phyloP scores from a whole-genome alignment of 1,139 yeast species.

The Saccharomyces uvarum region DNA sequence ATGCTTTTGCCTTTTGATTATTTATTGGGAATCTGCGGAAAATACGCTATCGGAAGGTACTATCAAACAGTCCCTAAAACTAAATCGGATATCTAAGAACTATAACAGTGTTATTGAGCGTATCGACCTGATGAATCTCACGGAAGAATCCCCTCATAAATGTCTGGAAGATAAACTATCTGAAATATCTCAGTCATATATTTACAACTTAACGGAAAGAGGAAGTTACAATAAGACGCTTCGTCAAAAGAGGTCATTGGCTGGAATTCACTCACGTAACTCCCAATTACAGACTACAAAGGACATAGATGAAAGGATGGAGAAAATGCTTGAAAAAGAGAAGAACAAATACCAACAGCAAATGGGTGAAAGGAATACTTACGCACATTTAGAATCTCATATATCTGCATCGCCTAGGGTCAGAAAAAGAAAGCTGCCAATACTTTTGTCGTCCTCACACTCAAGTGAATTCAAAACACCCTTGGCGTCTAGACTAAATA shows the following conservation, averaged over 20 bases:
- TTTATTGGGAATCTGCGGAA: conserved; percentile 36
- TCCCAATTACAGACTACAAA: conserved; percentile 10
- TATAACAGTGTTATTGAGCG: conserved; percentile 22
- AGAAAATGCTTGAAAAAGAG: conserved; percentile 23
- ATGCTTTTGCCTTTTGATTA: conserved; percentile 30
- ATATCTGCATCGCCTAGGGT: conserved; percentile 27
- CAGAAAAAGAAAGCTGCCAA: conserved; percentile 27
- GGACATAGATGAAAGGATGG: conserved; percentile 25
- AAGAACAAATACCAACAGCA: conserved; percentile 13
- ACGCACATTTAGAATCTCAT: conserved; percentile 27
- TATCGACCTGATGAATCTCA: conserved; percentile 24
- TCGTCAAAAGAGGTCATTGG: conserved; percentile 13
- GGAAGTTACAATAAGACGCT: conserved; percentile 19
- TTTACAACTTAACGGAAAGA: conserved; percentile 25
- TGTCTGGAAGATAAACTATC: conserved; percentile 21
- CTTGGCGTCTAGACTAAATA: conserved; percentile 11
- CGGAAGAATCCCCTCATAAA: conserved; percentile 21
- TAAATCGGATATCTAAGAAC: conserved; percentile 22
- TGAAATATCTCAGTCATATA: conserved; percentile 18
- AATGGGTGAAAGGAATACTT: conserved; percentile 21
- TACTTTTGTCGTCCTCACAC: conserved; percentile 24
- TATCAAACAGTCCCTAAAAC: conserved; percentile 21
- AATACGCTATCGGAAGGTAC: conserved; percentile 17
- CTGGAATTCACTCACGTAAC: conserved; percentile 9
- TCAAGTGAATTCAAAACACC: conserved; percentile 27